Base-by-base conservation (phyloP, 2,329 filamentous ascomycete genomes). In the Raffaelea ambrosiae region DNA sequence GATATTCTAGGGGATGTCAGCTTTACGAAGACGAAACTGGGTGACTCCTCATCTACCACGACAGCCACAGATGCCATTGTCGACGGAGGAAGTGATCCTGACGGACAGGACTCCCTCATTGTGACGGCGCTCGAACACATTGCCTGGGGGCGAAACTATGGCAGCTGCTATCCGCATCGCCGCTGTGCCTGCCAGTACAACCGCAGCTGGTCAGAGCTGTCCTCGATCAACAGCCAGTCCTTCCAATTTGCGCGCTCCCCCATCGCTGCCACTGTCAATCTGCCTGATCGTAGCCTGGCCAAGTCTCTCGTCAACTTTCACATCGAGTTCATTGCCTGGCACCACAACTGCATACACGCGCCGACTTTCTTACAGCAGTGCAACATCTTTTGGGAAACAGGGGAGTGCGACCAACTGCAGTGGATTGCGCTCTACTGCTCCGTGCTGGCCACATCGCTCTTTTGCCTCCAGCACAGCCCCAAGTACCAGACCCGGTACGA, bases 361-460 rank as follows among this genome's bases (percentile, higher is more conserved):
- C 76, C 76, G 0, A 72, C 70, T 0, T 81, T 81, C 49, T 58
- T 66, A 22, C 63, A 63, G 11, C 72, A 79, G 39, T 81, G 79
- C 54, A 63, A 67, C 19, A 53, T 58, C 5, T 73, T 70, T 56
- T 75, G 71, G 72, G 57, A 63, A 26, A 51, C 48, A 10, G 50
- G 52, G 11, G 33, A 43, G 20, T 54, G 49, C 20, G 52, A 58
- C 49, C 50, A 56, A 45, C 36, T 51, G 23, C 54, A 58, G 23
- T 61, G 59, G 59, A 42, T 58, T 26, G 58, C 58, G 2, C 44
- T 61, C 2, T 61, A 61, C 42, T 49, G 56, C n/a, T 45, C 59
- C 0, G 53, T 61, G 10, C 42, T 59, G 8, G 49, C 54, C 18
- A 50, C 54, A 7, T 29, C 57, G 1, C 40, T 56, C 2, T 59